phyloP scores from a whole-genome alignment of 495 filamentous ascomycete genomes.

The Penicillium bovifimosum region DNA sequence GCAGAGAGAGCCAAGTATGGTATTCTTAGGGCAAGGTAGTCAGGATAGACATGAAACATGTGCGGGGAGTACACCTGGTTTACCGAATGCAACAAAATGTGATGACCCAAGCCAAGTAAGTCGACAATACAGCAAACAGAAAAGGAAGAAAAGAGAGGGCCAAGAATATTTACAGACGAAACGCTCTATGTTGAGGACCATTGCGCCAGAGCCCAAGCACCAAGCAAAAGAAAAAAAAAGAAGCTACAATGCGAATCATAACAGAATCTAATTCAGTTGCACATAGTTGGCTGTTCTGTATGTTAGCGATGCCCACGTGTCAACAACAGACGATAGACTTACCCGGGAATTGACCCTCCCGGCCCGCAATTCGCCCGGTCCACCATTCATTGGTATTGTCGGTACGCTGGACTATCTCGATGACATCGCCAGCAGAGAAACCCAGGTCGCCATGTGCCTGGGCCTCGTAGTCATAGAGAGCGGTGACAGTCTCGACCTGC shows the following conservation, averaged over 20 bases:
- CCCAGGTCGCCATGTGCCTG: constrained; percentile 92
- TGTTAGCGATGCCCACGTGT: constrained; percentile 2
- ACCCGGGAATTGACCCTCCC: constrained; percentile 93
- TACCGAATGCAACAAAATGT: neutral
- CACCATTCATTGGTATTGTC: constrained; percentile 96
- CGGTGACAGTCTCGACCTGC: constrained; percentile 70
- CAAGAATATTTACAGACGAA: constrained; percentile 25
- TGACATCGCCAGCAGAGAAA: constrained; percentile 83
- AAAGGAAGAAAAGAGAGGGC: constrained; percentile 4
- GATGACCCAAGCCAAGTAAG: neutral
- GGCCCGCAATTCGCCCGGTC: constrained; percentile 70
- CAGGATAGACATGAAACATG: neutral
- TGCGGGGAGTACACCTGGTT: neutral
- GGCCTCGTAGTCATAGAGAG: constrained; percentile 92
- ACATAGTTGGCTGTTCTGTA: constrained; percentile 39
- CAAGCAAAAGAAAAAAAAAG: constrained; percentile 1
- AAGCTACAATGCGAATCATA: neutral
- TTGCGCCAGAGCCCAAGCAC: constrained; percentile 21
- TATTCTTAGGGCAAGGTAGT: neutral
- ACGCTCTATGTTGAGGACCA: constrained; percentile 29
- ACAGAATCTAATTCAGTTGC: constrained; percentile 33
- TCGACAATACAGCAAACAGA: neutral
- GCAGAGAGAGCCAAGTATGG: neutral
- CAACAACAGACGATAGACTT: constrained; percentile 22
- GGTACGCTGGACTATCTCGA: constrained; percentile 79